phyloP scores from a whole-genome alignment of 2,329 filamentous ascomycete genomes.

The Juglanconis sp. region DNA sequence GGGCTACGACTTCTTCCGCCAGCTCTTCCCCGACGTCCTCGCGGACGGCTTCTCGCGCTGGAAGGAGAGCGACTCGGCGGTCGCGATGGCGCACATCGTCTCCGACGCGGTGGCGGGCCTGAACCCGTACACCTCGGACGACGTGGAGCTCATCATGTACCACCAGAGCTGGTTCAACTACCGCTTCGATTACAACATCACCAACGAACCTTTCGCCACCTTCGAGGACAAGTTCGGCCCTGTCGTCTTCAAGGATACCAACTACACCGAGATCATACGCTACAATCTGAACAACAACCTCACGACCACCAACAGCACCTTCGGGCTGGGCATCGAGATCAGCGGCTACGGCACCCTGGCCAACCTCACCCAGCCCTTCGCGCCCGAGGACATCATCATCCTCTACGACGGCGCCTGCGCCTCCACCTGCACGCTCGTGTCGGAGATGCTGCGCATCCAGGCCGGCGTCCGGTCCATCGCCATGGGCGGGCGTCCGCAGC shows the following conservation, averaged over 20 bases:
- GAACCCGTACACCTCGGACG: constrained; percentile 43
- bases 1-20: constrained; percentile 61
- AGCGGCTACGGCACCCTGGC: constrained; percentile 46
- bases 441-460: constrained; percentile 50
- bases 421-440: constrained; percentile 56
- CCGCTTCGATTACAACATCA: constrained; percentile 47
- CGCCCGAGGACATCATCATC: constrained; percentile 54
- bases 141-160: constrained; percentile 32
- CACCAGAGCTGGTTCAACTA: constrained; percentile 51
- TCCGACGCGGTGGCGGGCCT: constrained; percentile 40
- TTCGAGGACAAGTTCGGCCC: constrained; percentile 43
- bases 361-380: constrained; percentile 51
- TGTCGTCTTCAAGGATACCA: constrained; percentile 42
- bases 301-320: constrained; percentile 37
- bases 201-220: constrained; percentile 47
- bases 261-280: constrained; percentile 52
- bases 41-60: constrained; percentile 42
- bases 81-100: constrained; percentile 41
- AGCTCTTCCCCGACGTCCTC: constrained; percentile 46
- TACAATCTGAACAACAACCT: constrained; percentile 46
- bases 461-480: constrained; percentile 53
- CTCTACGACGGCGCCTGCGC: constrained; percentile 59
- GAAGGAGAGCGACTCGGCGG: constrained; percentile 38
- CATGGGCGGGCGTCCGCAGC: constrained; percentile 46
- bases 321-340: constrained; percentile 43